phyloP scores from a whole-genome alignment of 2,329 filamentous ascomycete genomes.

The Endocalyx cinctus region DNA sequence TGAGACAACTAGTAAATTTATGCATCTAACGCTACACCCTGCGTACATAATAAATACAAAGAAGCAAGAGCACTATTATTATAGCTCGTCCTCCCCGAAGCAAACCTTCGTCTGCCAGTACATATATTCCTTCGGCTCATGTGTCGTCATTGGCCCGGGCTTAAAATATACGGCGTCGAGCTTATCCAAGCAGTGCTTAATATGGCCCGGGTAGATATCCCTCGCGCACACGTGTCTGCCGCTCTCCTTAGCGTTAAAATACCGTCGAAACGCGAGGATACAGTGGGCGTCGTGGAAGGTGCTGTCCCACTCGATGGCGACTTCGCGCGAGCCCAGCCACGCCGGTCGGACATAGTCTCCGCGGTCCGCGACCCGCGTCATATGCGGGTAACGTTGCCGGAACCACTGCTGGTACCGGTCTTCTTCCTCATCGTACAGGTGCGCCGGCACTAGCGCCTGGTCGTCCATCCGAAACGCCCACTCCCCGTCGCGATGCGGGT shows the following conservation, averaged over 20 bases:
- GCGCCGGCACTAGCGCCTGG: slow-evolving; percentile 5
- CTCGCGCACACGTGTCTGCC: slow-evolving; percentile 5
- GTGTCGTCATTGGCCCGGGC: neutral
- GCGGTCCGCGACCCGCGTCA: neutral
- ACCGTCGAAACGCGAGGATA: slow-evolving; percentile 4
- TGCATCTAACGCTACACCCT: too few relatives aligned
- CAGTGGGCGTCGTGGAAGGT: slow-evolving; percentile 7
- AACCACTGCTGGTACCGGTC: slow-evolving; percentile 3
- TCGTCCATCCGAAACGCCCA: slow-evolving; percentile 7
- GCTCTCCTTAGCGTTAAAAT: slow-evolving; percentile 5
- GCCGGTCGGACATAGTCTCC: slow-evolving; percentile 1
- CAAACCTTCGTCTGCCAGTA: slow-evolving; percentile 1
- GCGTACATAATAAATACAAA: too few relatives aligned
- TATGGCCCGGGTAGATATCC: slow-evolving; percentile 5
- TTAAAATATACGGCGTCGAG: slow-evolving; percentile 3
- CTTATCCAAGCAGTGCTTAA: slow-evolving; percentile 5
- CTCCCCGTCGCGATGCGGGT: slow-evolving; percentile 5
- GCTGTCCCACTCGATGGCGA: slow-evolving; percentile 2
- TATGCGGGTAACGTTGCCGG: slow-evolving; percentile 3
- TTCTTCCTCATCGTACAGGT: slow-evolving; percentile 4
- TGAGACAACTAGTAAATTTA: too few relatives aligned
- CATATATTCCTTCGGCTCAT: slow-evolving; percentile 1
- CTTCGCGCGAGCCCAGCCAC: slow-evolving; percentile 1
- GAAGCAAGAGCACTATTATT: too few relatives aligned
- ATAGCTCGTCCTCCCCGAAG: slow-evolving; percentile 1